phyloP scores from a whole-genome alignment of 352 stramenopile genomes.

The Peronosclerospora sorghi region DNA sequence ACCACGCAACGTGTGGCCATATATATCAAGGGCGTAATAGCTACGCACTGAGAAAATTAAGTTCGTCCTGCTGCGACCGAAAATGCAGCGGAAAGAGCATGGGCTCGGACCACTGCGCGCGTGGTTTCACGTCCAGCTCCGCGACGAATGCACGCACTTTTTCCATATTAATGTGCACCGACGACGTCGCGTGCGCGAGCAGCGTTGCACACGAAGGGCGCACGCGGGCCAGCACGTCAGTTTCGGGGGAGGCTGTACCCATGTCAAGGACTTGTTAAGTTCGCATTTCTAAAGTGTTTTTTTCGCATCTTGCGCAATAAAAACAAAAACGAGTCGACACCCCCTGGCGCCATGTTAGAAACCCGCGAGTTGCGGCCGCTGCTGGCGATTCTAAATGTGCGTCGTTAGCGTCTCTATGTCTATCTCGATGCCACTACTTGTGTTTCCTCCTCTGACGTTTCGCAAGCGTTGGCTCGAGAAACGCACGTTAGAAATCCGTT shows the following conservation, averaged over 20 bases:
- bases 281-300: background rate
- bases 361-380: conserved; percentile 71
- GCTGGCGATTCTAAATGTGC: conserved; percentile 75
- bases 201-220: conserved; percentile 41
- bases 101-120: conserved; percentile 28
- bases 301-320: background rate
- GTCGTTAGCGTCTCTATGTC: conserved; percentile 5
- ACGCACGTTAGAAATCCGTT: too few species aligned
- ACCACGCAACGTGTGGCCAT: background rate
- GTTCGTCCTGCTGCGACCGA: conserved; percentile 51
- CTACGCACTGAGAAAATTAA: conserved; percentile 65
- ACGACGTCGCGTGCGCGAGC: conserved; percentile 28
- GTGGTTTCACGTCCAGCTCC: conserved; percentile 42
- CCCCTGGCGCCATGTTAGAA: conserved; percentile 47
- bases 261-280: background rate
- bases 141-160: conserved; percentile 37
- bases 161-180: conserved; percentile 40
- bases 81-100: conserved; percentile 73
- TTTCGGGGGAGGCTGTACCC: conserved; percentile 4
- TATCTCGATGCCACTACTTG: background rate
- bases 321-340: background rate
- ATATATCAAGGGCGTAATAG: too few species aligned
- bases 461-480: too few species aligned
- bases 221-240: conserved; percentile 36
- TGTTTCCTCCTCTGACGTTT: too few species aligned